Conservation (phyloP, 176 grass and related monocot species). For the Hsuehochloa calcarea region DNA sequence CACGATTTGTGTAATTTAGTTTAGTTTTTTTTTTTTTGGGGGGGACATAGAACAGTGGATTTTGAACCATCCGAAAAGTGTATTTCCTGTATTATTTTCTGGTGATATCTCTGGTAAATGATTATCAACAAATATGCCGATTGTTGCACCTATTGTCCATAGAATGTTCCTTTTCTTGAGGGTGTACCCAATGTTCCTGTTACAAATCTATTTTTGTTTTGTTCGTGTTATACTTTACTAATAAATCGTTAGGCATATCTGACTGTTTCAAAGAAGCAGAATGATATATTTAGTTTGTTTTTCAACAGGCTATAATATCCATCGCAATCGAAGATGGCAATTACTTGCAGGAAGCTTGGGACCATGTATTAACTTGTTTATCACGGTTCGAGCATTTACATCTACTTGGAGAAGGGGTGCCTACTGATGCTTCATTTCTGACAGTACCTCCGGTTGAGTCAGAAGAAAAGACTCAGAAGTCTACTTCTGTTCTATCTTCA, state of each 20-base stretch:
- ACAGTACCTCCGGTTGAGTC: slow-evolving; percentile 54
- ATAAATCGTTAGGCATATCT: slow-evolving; percentile 1
- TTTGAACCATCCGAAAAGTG: not conserved
- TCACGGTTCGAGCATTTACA: slow-evolving; percentile 97
- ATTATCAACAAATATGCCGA: not conserved
- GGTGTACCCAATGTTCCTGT: not conserved
- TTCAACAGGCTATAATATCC: slow-evolving; percentile 93
- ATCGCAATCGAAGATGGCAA: slow-evolving; percentile 92
- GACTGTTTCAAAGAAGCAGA: slow-evolving; percentile 5
- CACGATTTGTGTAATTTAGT: not conserved
- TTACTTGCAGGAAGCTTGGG: slow-evolving; percentile 95
- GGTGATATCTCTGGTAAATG: slow-evolving; percentile 10
- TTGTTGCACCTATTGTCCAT: not conserved
- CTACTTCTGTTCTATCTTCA: slow-evolving; percentile 45
- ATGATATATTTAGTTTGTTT: slow-evolving; percentile 35
- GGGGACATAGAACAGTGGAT: not conserved
- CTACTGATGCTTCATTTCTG: slow-evolving; percentile 91
- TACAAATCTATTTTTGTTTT: not conserved
- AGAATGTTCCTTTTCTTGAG: not conserved
- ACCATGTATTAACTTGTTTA: slow-evolving; percentile 92
- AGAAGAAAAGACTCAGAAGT: slow-evolving; percentile 69
- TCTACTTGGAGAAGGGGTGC: slow-evolving; percentile 86
- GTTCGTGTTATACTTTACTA: slow-evolving; percentile 1
- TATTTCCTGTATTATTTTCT: slow-evolving; percentile 4
- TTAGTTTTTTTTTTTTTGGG: not conserved